phyloP scores from a whole-genome alignment of 2,329 filamentous ascomycete genomes.

The Ceratocystis cacaofunesta region DNA sequence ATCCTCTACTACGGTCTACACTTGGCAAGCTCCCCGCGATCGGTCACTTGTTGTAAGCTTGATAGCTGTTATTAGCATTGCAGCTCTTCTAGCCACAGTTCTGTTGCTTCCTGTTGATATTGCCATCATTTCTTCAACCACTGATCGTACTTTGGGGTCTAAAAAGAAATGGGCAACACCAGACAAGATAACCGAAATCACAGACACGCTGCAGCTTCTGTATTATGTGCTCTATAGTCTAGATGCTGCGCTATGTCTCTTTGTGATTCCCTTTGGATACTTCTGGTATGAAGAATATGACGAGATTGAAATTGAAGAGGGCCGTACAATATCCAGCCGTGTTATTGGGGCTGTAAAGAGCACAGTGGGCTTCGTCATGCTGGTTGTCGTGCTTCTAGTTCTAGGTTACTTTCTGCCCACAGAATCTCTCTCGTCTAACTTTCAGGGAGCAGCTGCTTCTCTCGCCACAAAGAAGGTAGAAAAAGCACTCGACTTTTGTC shows the following conservation, averaged over 20 bases:
- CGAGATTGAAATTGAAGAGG: conserved; percentile 70
- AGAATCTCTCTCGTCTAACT: conserved; percentile 55
- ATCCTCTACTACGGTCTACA: conserved; percentile 72
- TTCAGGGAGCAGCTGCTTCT: conserved; percentile 56
- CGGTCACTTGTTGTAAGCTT: conserved; percentile 67
- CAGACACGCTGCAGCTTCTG: conserved; percentile 67
- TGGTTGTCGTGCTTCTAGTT: conserved; percentile 72
- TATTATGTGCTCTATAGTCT: conserved; percentile 90
- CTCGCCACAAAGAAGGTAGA: conserved; percentile 61
- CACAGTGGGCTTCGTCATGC: conserved; percentile 66
- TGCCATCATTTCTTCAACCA: conserved; percentile 82
- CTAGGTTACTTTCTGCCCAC: conserved; percentile 81
- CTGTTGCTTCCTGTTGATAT: conserved; percentile 90
- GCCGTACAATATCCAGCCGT: conserved; percentile 53
- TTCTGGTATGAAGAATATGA: conserved; percentile 98
- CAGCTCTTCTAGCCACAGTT: conserved; percentile 77
- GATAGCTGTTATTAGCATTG: conserved; percentile 76
- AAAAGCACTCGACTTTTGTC: conserved; percentile 75
- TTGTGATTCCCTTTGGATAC: conserved; percentile 89
- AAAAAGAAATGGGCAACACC: conserved; percentile 95
- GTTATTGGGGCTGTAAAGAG: conserved; percentile 83
- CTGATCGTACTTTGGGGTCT: conserved; percentile 54
- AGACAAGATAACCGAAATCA: conserved; percentile 59
- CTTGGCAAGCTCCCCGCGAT: conserved; percentile 81
- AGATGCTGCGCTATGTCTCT: conserved; percentile 74